Percentiles rank a stretch among this genome's conserved stretches.
phyloP scores from a whole-genome alignment of 495 filamentous ascomycete genomes.

The Hyaloscypha bicolor region DNA sequence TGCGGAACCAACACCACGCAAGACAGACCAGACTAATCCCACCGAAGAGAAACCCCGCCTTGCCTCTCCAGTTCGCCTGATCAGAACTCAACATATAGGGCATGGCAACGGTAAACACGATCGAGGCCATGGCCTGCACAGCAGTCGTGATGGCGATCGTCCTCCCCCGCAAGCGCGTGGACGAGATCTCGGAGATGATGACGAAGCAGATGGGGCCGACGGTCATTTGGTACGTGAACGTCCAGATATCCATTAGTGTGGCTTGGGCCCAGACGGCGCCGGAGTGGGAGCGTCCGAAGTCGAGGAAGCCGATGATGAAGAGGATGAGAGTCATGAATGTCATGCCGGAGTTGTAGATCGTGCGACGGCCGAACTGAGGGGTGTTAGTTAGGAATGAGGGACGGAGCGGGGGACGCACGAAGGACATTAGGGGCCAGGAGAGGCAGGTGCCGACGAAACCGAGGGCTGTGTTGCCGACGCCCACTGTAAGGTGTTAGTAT shows the following conservation, averaged over 20 bases:
- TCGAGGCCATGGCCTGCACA: constrained; percentile 67
- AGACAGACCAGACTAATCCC: constrained; percentile 47
- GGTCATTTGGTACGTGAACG: constrained; percentile 56
- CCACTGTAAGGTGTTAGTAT: constrained; percentile 49
- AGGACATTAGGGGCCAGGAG: constrained; percentile 25
- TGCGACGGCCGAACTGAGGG: constrained; percentile 47
- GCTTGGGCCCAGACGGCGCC: constrained; percentile 51
- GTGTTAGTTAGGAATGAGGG: neutral
- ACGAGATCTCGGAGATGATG: constrained; percentile 59
- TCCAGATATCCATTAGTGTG: constrained; percentile 53
- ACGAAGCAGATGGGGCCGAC: constrained; percentile 62
- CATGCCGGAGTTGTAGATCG: constrained; percentile 54
- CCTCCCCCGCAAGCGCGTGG: constrained; percentile 53
- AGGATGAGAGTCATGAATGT: constrained; percentile 41
- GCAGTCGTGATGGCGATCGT: constrained; percentile 67
- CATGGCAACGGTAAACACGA: constrained; percentile 68
- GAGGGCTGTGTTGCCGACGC: constrained; percentile 60
- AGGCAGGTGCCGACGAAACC: constrained; percentile 30
- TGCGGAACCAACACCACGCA: constrained; percentile 53
- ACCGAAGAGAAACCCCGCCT: constrained; percentile 72
- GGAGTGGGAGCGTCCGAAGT: constrained; percentile 18
- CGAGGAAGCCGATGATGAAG: constrained; percentile 37
- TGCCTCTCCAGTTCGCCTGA: constrained; percentile 73
- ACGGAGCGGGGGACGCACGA: constrained; percentile 19
- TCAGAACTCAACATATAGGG: constrained; percentile 73